Percentiles rank a stretch among this genome's conserved stretches.
Conservation (phyloP, 768 basidiomycete species). For the Flagelloscypha sp. region DNA sequence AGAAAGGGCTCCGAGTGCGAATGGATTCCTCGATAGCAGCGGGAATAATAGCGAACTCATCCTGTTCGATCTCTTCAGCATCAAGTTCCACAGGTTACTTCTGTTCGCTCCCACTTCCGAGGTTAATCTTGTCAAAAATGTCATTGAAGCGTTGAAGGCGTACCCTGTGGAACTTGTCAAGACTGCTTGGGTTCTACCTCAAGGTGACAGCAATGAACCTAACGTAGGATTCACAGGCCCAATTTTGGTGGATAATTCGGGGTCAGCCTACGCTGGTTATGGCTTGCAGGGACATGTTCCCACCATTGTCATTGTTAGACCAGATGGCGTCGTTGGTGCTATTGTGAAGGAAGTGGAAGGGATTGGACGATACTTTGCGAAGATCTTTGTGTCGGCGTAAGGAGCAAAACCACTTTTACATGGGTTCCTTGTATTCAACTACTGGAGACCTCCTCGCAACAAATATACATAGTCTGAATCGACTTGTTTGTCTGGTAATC, state of each 20-base stretch:
- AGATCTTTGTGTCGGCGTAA: no score
- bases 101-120: no score
- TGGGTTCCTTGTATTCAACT: no score
- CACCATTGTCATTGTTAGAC: constrained; percentile 12
- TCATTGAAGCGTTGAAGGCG: constrained; percentile 10
- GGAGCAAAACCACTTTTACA: no score
- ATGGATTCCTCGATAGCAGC: constrained; percentile 16
- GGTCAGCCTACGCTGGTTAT: constrained; percentile 11
- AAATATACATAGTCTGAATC: no score
- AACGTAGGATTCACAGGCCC: constrained; percentile 3
- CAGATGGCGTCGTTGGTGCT: constrained; percentile 13
- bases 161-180: constrained; percentile 18
- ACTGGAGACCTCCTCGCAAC: no score
- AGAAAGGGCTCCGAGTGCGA: constrained; percentile 39
- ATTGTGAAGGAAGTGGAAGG: constrained; percentile 6
- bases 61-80: constrained; percentile 21
- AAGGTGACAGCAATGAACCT: constrained; percentile 1
- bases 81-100: constrained; percentile 20
- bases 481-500: no score
- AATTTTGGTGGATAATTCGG: constrained; percentile 8
- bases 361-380: constrained; percentile 7
- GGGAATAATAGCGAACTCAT: constrained; percentile 5
- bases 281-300: neutral
- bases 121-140: no score
- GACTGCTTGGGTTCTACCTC: constrained; percentile 11